These are phyloP conservation scores for Rhizopus microsporus DNA, from an alignment of 371 early-diverging fungal genomes.

Conservation along the genomic window DNA sequence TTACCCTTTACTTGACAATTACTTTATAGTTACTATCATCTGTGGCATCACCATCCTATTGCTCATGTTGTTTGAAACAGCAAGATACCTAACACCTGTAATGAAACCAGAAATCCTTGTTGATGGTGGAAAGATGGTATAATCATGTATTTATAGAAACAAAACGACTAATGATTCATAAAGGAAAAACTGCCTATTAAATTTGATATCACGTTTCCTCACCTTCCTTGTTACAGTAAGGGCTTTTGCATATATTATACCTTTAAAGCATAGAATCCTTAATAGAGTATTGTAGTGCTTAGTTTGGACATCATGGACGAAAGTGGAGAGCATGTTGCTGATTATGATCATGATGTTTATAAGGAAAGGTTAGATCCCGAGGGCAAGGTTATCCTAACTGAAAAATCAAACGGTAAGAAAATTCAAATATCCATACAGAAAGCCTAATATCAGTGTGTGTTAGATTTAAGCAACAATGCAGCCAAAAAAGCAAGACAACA, in stretches of 20 bases:
- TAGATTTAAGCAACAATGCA: slow-evolving; percentile 26
- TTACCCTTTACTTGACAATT: neutral
- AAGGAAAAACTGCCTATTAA: slow-evolving; percentile 83
- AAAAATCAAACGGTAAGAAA: slow-evolving; percentile 50
- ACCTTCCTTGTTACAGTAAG: slow-evolving; percentile 86
- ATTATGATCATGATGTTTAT: slow-evolving; percentile 75
- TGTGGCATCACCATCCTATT: slow-evolving; percentile 69
- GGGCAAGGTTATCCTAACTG: slow-evolving; percentile 66
- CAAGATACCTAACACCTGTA: slow-evolving; percentile 69
- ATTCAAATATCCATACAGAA: neutral
- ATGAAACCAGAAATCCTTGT: slow-evolving; percentile 80
- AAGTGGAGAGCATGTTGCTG: slow-evolving; percentile 80
- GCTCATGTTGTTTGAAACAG: slow-evolving; percentile 79
- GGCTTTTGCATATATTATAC: slow-evolving; percentile 5
- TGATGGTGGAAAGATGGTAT: slow-evolving; percentile 74
- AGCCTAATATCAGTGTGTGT: neutral
- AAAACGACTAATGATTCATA: neutral
- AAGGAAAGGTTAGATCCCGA: slow-evolving; percentile 75
- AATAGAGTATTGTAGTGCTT: slow-evolving; percentile 53
- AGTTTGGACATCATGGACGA: slow-evolving; percentile 95
- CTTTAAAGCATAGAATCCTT: neutral
- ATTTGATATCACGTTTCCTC: slow-evolving; percentile 88
- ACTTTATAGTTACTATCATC: slow-evolving; percentile 72
- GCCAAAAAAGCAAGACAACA: slow-evolving; percentile 15
- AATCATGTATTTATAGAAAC: neutral